These are phyloP conservation scores for Fusarium sp. DNA, from an alignment of 2,329 filamentous ascomycete genomes.

Conservation along the genomic window DNA sequence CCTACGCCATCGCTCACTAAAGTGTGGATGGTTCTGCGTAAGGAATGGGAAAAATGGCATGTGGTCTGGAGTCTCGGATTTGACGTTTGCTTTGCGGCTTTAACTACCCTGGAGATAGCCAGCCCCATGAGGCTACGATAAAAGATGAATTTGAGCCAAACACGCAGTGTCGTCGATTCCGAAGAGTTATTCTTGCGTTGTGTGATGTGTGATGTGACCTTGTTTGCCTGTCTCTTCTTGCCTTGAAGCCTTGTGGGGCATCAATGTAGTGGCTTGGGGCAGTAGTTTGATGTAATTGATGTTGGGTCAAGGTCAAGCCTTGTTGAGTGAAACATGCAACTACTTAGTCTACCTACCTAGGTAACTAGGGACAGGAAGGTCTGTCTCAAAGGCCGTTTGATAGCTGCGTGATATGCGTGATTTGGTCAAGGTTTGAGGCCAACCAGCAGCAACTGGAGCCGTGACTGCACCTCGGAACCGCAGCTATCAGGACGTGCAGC, in stretches of 20 bases:
- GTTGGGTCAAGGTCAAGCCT: neutral
- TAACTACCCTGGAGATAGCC: constrained; percentile 49
- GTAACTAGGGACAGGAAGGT: neutral
- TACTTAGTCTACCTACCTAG: neutral
- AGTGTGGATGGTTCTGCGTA: constrained; percentile 36
- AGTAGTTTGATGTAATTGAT: neutral
- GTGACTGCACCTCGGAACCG: neutral
- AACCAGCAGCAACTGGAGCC: neutral
- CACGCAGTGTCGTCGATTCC: constrained; percentile 43
- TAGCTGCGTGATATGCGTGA: neutral
- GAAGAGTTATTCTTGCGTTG: constrained; percentile 3
- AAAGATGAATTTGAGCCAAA: constrained; percentile 50
- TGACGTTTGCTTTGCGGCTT: constrained; percentile 49
- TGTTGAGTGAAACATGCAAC: neutral
- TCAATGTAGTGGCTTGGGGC: neutral
- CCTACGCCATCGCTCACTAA: constrained; percentile 64
- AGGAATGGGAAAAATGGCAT: constrained; percentile 47
- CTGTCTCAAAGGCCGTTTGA: neutral
- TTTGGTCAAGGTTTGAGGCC: neutral
- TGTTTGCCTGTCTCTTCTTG: neutral
- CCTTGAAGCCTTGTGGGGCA: neutral
- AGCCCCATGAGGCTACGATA: constrained; percentile 48
- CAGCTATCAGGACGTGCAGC: neutral
- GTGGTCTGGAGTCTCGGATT: constrained; percentile 53
- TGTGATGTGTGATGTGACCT: constrained; percentile 1